phyloP scores from a whole-genome alignment of 2,329 filamentous ascomycete genomes.

The Colletotrichum trifolii region DNA sequence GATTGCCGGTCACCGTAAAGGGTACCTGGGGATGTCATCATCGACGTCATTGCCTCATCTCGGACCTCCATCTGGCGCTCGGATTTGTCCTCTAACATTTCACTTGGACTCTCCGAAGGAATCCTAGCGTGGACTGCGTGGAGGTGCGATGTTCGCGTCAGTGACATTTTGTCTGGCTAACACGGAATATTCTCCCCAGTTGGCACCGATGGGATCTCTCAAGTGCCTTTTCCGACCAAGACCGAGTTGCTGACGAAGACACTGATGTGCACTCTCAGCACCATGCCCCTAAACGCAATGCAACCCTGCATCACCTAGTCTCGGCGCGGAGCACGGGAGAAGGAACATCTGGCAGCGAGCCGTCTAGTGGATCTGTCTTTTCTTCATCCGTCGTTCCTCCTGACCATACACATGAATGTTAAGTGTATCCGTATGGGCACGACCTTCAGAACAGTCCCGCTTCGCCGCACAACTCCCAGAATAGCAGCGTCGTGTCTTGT shows the following conservation, averaged over 20 bases:
- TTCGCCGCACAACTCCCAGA: conserved; percentile 4
- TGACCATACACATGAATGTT: no score
- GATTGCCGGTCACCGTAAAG: background rate
- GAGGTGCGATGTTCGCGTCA: no score
- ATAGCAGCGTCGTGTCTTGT: conserved; percentile 8
- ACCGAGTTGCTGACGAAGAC: conserved; percentile 4
- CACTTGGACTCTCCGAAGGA: background rate
- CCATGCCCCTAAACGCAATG: conserved; percentile 13
- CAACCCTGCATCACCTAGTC: conserved; percentile 20
- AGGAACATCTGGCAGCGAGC: conserved; percentile 4
- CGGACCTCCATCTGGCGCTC: conserved; percentile 8
- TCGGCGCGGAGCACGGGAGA: conserved; percentile 15
- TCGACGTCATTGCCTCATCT: conserved; percentile 21
- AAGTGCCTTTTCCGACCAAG: conserved; percentile 4
- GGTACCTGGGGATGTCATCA: conserved; percentile 1
- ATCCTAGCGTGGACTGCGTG: background rate
- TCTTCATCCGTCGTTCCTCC: conserved; percentile 8
- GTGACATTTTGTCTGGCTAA: no score
- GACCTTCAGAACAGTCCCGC: conserved; percentile 3
- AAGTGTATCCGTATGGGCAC: background rate
- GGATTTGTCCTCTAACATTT: conserved; percentile 1
- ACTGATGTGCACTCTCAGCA: conserved; percentile 12
- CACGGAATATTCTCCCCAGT: no score
- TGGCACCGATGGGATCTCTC: no score
- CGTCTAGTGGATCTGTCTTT: conserved; percentile 11